Conservation (phyloP, 345 rosid species). For the Sonneratia caseolaris region DNA sequence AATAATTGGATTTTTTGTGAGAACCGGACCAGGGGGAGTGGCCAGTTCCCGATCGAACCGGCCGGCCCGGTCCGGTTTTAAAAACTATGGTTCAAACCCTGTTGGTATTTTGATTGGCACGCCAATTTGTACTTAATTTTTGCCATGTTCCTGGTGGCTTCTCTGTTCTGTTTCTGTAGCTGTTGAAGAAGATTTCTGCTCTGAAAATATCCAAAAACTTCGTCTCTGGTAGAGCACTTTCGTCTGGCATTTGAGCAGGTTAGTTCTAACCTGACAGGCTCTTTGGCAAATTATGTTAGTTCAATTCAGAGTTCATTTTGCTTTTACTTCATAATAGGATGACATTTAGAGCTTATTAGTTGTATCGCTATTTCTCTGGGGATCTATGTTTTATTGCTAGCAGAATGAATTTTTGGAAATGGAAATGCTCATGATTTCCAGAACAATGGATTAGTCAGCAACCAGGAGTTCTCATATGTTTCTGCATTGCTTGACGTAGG, state of each 20-base stretch:
- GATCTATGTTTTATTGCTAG: neutral
- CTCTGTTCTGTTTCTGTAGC: constrained; percentile 40
- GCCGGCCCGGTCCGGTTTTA: no score
- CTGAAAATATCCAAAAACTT: constrained; percentile 56
- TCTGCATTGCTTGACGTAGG: no score
- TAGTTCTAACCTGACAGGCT: constrained; percentile 11
- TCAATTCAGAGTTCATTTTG: neutral
- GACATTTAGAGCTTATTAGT: neutral
- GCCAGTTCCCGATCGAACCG: no score
- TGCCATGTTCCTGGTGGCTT: constrained; percentile 5
- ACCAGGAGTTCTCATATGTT: no score
- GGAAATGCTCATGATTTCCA: no score
- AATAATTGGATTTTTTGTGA: no score
- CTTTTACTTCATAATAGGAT: neutral
- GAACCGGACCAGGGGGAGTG: no score
- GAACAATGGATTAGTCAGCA: no score
- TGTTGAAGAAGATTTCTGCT: constrained; percentile 64
- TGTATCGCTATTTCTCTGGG: neutral
- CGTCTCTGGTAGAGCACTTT: constrained; percentile 57
- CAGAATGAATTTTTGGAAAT: no score
- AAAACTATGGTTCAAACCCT: neutral
- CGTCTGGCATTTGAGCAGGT: constrained; percentile 63
- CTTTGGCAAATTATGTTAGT: neutral
- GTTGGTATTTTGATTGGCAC: neutral
- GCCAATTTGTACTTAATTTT: neutral